Conservation (phyloP, 352 stramenopile species). For the Blastocystis sp. region DNA sequence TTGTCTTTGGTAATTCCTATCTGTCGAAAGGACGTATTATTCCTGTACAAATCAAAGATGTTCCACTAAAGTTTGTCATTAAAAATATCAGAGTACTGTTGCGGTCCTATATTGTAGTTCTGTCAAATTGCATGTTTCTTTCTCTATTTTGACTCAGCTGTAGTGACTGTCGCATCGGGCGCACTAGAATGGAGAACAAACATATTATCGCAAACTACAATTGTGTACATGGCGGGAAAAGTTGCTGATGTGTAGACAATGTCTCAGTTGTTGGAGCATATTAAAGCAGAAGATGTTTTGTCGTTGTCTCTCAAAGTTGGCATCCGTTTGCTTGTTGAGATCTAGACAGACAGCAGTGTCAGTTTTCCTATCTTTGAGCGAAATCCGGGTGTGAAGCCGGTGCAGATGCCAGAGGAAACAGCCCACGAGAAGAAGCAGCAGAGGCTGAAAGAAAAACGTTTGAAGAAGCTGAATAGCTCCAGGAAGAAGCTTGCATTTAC, state of each 20-base stretch:
- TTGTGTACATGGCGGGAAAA: background rate
- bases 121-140: background rate
- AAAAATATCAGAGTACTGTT: constrained; percentile 31
- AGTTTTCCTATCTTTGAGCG: constrained; percentile 40
- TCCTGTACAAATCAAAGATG: background rate
- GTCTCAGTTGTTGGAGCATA: background rate
- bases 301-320: constrained; percentile 3
- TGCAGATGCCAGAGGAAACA: background rate
- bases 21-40: background rate
- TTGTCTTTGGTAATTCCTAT: background rate
- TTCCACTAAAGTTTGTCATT: background rate
- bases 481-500: background rate
- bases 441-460: constrained; percentile 48
- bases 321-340: background rate
- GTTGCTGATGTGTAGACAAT: background rate
- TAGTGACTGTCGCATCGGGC: background rate
- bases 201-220: constrained; percentile 50
- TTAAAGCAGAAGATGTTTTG: constrained; percentile 6
- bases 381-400: background rate
- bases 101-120: background rate
- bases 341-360: constrained; percentile 46
- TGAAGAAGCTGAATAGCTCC: background rate
- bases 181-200: constrained; percentile 5
- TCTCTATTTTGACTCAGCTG: background rate
- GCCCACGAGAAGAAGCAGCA: constrained; percentile 20